Base-by-base conservation (phyloP, 371 early-diverging fungal species). In the Sporodiniella umbellata region DNA sequence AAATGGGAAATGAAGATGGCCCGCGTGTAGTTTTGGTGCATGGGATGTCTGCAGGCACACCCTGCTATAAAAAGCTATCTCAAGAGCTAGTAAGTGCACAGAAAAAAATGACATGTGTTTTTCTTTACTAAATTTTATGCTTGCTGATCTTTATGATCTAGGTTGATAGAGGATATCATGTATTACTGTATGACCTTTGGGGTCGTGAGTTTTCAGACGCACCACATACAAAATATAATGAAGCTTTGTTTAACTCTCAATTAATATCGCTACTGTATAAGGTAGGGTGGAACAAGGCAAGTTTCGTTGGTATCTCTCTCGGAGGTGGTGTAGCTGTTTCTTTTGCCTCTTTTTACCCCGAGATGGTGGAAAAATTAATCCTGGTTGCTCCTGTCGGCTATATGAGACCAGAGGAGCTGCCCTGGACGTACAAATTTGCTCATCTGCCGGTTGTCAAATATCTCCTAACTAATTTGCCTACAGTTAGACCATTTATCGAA, bases 311-410 rank as follows among this genome's bases (percentile, higher is more conserved):
- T 15, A 56, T 70, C 12, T 75, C 77, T 3, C 45, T 81, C 4
- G 84, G 84, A 25, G 84, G 75, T 39, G 60, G 47, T 24, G 77
- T 84, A 48, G 70, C 78, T 4, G 64, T 75, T 6, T 66, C 73
- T 3, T 84, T 79, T 53, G 70, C 78, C 2, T 59, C 77, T 2
- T 56, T 58, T 40, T 79, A 70, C 37, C 81, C 80, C 1, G 72
- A 79, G 28, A 55, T 68, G 48, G 79, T 81, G 4, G 56, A 74
- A 19, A 68, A 60, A 17, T 58, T 84, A 11, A 66, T 75, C 1
- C 53, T 84, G 4, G 49, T 80, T 42, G 79, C 80, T 0, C 84
- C 84, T 31, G 73, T 78, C 1, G 84, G 84, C 1, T 40, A 80
- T 8, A 71, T 76, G 67, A 19, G 53, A 8, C 49, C 42, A 8